Evolutionary conservation across 2,329 filamentous ascomycete genomes (phyloP), one percentile per base, ranked within the genome.

Genomic region (Fusarium sp.): DNA sequence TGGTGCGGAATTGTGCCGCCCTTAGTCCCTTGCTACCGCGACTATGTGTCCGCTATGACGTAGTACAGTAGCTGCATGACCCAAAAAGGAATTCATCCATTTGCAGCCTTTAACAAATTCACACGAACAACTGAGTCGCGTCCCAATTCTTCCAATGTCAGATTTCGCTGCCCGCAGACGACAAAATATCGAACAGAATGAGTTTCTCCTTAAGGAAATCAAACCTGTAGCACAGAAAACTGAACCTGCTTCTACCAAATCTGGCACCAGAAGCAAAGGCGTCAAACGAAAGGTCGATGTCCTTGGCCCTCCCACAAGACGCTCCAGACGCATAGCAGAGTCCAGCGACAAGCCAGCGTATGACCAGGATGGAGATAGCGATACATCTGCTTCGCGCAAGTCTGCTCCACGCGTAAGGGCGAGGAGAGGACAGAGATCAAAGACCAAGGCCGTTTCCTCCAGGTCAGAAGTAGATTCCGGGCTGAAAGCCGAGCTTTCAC

Each of bases 251-350:
- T 15, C 39, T 17, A 23, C 39, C 15, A 26, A 40, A 21, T 7
- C 20, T 2, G 44, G 39, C 10, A 19, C 19, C 19, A 20, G 17
- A 3, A 49, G 8, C 44, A 63, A 43, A 26, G 28, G 14, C 12
- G 30, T 10, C 5, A 63, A 63, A 20, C 39, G 58, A 1, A 63
- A 32, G 10, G n/a, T 44, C 2, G 40, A 12, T 15, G 6, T 52
- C 26, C 58, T 40, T 8, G 19, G 23, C 15, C 23, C 6, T 3
- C 60, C 51, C 14, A 63, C 60, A 9, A 45, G 60, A n/a, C 44
- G 63, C 3, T 63, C 60, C 0, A 63, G 34, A 10, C 58, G 60
- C 0, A 51, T 63, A 46, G 60, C 58, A 2, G 43, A 63, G 40
- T 42, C 58, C 4, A 42, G 24, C 40, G 39, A 26, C 2, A 45